phyloP scores from a whole-genome alignment of 2,329 filamentous ascomycete species.

The Nothophoma quercina region DNA sequence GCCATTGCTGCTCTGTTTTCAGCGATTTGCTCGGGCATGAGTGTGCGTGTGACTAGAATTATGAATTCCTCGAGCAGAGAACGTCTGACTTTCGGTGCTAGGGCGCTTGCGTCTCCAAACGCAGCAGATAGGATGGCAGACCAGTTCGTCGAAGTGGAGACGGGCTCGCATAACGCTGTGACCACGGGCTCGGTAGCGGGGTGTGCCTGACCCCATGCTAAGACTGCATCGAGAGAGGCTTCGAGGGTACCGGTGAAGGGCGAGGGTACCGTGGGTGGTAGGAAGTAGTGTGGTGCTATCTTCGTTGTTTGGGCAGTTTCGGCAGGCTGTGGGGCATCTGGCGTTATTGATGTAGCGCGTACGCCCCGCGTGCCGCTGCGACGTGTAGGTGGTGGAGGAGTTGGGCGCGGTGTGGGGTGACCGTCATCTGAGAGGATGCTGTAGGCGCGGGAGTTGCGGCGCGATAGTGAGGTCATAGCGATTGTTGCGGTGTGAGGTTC shows the following conservation, averaged over 20 bases:
- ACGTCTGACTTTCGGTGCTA: background rate
- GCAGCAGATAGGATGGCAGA: background rate
- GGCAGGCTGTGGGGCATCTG: background rate
- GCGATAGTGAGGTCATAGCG: background rate
- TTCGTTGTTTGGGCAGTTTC: background rate
- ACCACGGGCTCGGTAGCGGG: background rate
- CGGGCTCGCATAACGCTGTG: constrained; percentile 13
- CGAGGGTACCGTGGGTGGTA: constrained; percentile 30
- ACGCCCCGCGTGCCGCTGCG: background rate
- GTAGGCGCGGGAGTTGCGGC: constrained; percentile 12
- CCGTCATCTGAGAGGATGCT: constrained; percentile 13
- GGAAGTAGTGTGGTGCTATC: constrained; percentile 23
- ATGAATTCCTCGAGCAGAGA: constrained; percentile 29
- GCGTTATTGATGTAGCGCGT: background rate
- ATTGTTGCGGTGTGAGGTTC: background rate
- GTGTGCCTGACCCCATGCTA: constrained; percentile 16
- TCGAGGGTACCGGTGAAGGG: constrained; percentile 35
- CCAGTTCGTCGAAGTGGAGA: constrained; percentile 25
- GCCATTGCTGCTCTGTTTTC: constrained; percentile 33
- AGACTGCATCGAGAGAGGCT: constrained; percentile 31
- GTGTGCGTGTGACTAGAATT: constrained; percentile 32
- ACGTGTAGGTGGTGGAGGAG: background rate
- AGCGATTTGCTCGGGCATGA: constrained; percentile 37
- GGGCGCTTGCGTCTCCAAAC: background rate
- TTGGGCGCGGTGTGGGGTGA: background rate